Evolutionary conservation across 768 basidiomycete species (phyloP).

Genomic region (Tricholoma hemisulphureum): DNA sequence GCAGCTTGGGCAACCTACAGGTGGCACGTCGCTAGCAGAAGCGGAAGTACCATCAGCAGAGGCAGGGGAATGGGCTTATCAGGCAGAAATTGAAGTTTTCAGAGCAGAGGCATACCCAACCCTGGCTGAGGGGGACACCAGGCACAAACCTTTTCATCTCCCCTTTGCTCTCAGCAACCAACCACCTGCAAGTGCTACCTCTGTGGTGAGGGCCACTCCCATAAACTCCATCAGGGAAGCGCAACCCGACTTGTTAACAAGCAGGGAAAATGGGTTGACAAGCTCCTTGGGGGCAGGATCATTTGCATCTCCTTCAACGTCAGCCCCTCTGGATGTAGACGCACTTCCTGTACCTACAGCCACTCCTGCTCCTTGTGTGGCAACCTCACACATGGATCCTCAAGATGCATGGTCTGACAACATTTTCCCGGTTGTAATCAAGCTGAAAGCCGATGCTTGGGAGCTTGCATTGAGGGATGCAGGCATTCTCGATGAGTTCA

Average conservation of each 20-base stretch:
- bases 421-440: no score
- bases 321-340: neutral
- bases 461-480: no score
- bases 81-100: neutral
- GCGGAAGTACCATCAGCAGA: neutral
- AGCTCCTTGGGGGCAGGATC: neutral
- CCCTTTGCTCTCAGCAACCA: neutral
- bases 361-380: no score
- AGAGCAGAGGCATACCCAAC: neutral
- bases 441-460: no score
- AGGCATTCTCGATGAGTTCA: no score
- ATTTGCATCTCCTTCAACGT: no score
- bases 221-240: neutral
- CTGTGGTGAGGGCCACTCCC: neutral
- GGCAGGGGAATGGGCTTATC: neutral
- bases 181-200: neutral
- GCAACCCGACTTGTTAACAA: neutral
- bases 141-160: neutral
- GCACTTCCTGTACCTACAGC: neutral
- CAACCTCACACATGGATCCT: no score
- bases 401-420: no score
- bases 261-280: neutral
- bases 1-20: neutral
- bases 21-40: neutral
- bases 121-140: neutral